Evolutionary conservation across 805 yeast genomes (phyloP), one percentile per base, ranked within the genome.

Genomic region (Tetrapisispora namnaoensis): DNA sequence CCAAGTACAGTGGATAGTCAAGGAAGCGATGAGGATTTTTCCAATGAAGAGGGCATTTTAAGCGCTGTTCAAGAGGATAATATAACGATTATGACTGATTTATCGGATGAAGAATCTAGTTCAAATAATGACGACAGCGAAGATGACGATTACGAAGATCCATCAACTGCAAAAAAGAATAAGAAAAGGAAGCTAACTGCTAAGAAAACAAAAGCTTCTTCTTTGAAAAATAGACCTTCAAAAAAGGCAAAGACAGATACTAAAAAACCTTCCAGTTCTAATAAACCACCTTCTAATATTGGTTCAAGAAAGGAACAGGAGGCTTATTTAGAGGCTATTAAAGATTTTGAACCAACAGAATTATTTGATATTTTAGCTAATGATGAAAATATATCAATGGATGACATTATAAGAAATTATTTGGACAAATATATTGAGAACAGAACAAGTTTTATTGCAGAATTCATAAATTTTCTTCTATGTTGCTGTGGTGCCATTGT

Each of bases 401-500:
- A 67, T 2, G 83, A 79, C 40, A 50, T 78, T 2, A 79, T 81
- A 1, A 62, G 73, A n/a, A 73, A 70, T 24, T 82, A 86, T 84
- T 55, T 82, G 13, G 80, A 78, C 14, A 68, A 67, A 20, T 83
- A 78, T 54, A 68, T 63, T 41, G 66, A 61, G 11, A 68, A 70
- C 49, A 64, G 71, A 44, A 69, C 71, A 48, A 61, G 60, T 14
- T 81, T 89, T 2, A 65, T 86, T 46, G 76, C 79, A 41, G 78
- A 77, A 36, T 65, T 89, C 45, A 67, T 89, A 40, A 89, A 90
- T 62, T 71, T 88, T 45, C 55, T 86, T 1, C 67, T 90, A 38
- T 71, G 89, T 50, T 70, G 81, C 44, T 79, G 86, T 60, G 96
- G 96, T 0, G 82, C 89, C 45, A 72, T 78, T 20, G 71, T 79